phyloP scores from a whole-genome alignment of 768 basidiomycete genomes.

The Amanita thiersii region DNA sequence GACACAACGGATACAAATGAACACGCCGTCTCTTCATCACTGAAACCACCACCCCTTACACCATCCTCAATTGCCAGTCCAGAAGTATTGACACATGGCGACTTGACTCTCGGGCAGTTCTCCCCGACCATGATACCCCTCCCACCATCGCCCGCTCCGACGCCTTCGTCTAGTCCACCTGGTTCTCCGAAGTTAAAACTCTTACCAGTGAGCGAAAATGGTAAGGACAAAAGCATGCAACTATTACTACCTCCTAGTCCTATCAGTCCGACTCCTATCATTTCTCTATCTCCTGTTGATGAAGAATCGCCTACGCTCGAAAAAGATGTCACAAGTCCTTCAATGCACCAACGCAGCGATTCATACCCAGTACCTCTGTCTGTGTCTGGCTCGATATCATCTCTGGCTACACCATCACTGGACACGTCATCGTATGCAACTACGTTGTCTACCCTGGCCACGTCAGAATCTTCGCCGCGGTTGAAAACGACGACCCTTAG shows the following conservation, averaged over 20 bases:
- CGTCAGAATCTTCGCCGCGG: constrained; percentile 4
- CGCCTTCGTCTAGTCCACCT: too few relatives aligned
- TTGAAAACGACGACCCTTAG: constrained; percentile 16
- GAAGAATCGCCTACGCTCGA: neutral
- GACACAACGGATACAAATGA: neutral
- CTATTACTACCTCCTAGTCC: constrained; percentile 4
- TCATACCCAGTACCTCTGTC: neutral
- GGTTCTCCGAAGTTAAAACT: neutral
- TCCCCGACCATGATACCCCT: constrained; percentile 12
- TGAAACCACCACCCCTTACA: neutral
- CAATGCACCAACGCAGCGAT: constrained; percentile 1
- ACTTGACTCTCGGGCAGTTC: neutral
- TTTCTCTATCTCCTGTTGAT: constrained; percentile 9
- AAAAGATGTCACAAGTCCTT: neutral
- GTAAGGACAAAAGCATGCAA: neutral
- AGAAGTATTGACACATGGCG: constrained; percentile 2
- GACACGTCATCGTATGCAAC: neutral
- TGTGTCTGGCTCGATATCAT: neutral
- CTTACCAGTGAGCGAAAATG: neutral
- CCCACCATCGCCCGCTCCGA: constrained; percentile 10
- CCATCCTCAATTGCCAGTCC: constrained; percentile 1
- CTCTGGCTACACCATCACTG: constrained; percentile 4
- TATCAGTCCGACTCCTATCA: constrained; percentile 4
- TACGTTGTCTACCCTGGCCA: neutral
- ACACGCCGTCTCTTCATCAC: neutral